Percentiles rank a stretch among this genome's conserved stretches.
phyloP scores from a whole-genome alignment of 306 rosid species.

The Prunus fruticosa region DNA sequence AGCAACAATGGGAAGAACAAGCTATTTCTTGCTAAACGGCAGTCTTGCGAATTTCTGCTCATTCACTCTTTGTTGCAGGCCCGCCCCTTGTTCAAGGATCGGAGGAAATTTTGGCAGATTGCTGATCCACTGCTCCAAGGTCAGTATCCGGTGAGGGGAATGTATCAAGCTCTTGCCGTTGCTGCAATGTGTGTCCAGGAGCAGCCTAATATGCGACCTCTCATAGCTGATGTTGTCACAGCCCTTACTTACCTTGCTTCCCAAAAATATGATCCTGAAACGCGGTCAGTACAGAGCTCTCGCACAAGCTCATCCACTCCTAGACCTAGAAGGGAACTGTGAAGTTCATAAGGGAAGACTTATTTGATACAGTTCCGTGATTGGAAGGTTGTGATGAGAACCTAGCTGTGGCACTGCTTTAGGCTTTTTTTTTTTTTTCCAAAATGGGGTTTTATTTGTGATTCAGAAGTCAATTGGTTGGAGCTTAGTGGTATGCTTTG shows the following conservation, averaged over 20 bases:
- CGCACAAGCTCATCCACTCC: conserved; percentile 29
- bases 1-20: conserved; percentile 2
- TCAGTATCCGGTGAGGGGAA: conserved; percentile 56
- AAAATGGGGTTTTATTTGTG: conserved; percentile 5
- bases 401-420: not conserved
- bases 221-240: conserved; percentile 54
- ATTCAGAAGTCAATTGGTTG: conserved; percentile 14
- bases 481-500: conserved; percentile 1
- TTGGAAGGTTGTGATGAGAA: not conserved
- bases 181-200: conserved; percentile 70
- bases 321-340: conserved; percentile 42
- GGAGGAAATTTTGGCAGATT: conserved; percentile 48
- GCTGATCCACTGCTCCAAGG: conserved; percentile 57
- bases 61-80: conserved; percentile 39
- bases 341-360: conserved; percentile 19
- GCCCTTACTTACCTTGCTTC: conserved; percentile 56
- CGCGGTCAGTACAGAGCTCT: conserved; percentile 30
- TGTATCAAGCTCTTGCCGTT: conserved; percentile 59
- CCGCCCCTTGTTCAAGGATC: conserved; percentile 50
- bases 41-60: not conserved
- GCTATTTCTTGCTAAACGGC: not conserved
- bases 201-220: conserved; percentile 58
- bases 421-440: not conserved
- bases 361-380: not conserved
- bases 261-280: conserved; percentile 41